A percentile compares a stretch with the other conserved stretches of the same genome.
These are phyloP conservation scores for Nicotiana attenuata DNA, from an alignment of 257 asterid genomes.

Conservation along the genomic window DNA sequence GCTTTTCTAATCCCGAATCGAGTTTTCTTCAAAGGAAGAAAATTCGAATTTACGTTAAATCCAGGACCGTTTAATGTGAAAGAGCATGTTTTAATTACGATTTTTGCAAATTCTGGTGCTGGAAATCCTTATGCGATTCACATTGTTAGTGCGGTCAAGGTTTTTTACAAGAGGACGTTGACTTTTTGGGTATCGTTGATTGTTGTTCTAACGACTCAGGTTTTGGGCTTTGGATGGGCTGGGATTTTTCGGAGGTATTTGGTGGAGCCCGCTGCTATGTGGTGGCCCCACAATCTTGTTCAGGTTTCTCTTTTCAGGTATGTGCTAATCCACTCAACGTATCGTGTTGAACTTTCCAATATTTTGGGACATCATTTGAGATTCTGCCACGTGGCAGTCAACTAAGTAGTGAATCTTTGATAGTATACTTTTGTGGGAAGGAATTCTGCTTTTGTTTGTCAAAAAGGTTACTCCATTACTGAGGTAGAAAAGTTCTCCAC, in stretches of 20 bases:
- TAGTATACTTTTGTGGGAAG: no score
- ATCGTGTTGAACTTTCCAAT: not conserved
- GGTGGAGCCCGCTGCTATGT: constrained; percentile 20
- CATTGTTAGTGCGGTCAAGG: constrained; percentile 8
- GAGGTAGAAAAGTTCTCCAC: no score
- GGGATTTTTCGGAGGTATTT: constrained; percentile 12
- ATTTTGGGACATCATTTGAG: not conserved
- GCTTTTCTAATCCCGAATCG: not conserved
- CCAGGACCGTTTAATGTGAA: constrained; percentile 9
- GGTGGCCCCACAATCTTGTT: constrained; percentile 15
- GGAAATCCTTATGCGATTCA: constrained; percentile 14
- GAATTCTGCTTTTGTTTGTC: no score
- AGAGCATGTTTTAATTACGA: constrained; percentile 13
- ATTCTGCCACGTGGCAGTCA: not conserved
- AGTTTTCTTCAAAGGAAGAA: not conserved
- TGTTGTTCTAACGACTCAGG: constrained; percentile 13
- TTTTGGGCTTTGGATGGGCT: constrained; percentile 19
- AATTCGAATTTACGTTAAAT: constrained; percentile 4
- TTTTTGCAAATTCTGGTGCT: constrained; percentile 13
- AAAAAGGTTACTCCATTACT: no score
- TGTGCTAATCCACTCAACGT: not conserved
- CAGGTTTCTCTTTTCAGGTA: constrained; percentile 15
- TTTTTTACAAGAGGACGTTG: constrained; percentile 1
- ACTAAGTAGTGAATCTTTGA: no score
- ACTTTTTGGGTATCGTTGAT: constrained; percentile 8